Percentiles rank a stretch among this genome's conserved stretches.
phyloP scores from a whole-genome alignment of 2,329 filamentous ascomycete genomes.

The Curvularia hawaiiensis region DNA sequence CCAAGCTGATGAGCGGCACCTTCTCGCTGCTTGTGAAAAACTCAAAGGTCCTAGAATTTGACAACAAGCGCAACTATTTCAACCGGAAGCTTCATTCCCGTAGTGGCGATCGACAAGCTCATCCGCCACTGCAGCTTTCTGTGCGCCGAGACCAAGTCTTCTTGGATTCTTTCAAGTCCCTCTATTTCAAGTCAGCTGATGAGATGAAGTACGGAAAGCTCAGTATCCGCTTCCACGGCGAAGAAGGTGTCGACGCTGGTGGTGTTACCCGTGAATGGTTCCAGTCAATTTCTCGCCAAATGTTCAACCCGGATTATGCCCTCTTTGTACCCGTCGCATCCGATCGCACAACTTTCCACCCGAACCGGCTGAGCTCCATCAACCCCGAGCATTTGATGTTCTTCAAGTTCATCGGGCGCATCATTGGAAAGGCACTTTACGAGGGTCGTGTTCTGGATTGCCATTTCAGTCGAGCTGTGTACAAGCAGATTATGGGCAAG shows the following conservation, averaged over 20 bases:
- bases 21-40: conserved; percentile 97
- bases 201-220: conserved; percentile 99
- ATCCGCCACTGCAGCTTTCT: conserved; percentile 80
- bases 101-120: conserved; percentile 67
- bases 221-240: conserved; percentile 94
- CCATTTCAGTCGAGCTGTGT: conserved; percentile 98
- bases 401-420: conserved; percentile 98
- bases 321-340: conserved; percentile 96
- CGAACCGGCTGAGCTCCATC: conserved; percentile 90
- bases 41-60: conserved; percentile 97
- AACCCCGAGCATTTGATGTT: conserved; percentile 96
- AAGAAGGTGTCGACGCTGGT: conserved; percentile 97
- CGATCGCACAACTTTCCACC: conserved; percentile 97
- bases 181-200: conserved; percentile 94
- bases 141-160: conserved; percentile 96
- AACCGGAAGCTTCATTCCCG: conserved; percentile 87
- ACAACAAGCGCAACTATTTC: conserved; percentile 99
- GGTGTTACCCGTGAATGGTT: conserved; percentile 99
- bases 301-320: conserved; percentile 99
- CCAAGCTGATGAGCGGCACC: conserved; percentile 97
- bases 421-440: conserved; percentile 97
- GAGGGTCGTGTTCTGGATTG: conserved; percentile 95
- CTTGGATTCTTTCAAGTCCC: conserved; percentile 96
- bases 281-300: conserved; percentile 93
- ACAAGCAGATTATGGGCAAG: conserved; percentile 96